These are phyloP conservation scores for Eimeria necatrix DNA, from an alignment of 169 alveolate species.

Conservation along the genomic window DNA sequence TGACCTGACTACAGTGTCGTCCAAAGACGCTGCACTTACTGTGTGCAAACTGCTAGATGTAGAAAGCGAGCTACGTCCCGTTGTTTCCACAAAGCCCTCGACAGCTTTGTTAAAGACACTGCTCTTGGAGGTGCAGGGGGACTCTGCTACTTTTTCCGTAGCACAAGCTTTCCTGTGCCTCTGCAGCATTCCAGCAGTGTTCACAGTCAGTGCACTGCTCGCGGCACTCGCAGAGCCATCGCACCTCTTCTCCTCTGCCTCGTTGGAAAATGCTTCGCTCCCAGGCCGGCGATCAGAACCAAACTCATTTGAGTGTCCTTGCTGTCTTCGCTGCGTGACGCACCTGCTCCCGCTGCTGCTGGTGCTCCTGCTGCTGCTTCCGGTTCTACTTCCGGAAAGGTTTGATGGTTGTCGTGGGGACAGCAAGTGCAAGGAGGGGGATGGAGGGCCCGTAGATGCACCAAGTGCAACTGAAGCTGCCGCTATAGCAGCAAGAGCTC, in stretches of 20 bases:
- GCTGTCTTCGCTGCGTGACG: neutral
- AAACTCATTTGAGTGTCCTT: neutral
- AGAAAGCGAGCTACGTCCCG: slow-evolving; percentile 46
- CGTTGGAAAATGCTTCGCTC: neutral
- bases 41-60: slow-evolving; percentile 57
- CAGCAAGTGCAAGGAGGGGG: neutral
- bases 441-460: neutral
- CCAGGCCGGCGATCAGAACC: slow-evolving; percentile 32
- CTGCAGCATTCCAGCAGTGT: neutral
- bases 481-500: slow-evolving; percentile 66
- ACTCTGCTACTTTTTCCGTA: neutral
- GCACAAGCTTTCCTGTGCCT: neutral
- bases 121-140: neutral
- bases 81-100: slow-evolving; percentile 29
- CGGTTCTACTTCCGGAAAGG: neutral
- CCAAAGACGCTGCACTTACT: slow-evolving; percentile 33
- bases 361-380: slow-evolving; percentile 61
- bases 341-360: slow-evolving; percentile 34
- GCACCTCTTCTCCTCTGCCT: slow-evolving; percentile 1
- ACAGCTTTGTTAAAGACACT: neutral
- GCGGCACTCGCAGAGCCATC: neutral
- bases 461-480: slow-evolving; percentile 53
- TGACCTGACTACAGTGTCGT: neutral
- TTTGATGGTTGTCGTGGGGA: neutral
- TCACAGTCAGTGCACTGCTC: neutral